Evolutionary conservation across 2,329 filamentous ascomycete species (phyloP).

Genomic region (Cladosporium colombiae): DNA sequence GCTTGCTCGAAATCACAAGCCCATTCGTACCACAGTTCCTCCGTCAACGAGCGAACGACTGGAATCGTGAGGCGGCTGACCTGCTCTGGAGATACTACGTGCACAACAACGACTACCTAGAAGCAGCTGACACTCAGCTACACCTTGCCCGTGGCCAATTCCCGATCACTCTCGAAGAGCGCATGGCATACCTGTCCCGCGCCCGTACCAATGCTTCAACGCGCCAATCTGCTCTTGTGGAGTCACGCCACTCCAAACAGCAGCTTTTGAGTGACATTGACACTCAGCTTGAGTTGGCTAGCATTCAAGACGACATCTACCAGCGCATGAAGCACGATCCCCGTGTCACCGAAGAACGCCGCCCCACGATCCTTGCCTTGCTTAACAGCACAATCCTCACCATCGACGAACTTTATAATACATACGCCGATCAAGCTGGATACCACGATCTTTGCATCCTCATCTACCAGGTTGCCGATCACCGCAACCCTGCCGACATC

Average conservation of each 20-base stretch:
- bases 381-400: conserved; percentile 78
- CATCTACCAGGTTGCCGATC: conserved; percentile 89
- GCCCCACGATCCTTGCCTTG: conserved; percentile 60
- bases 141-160: conserved; percentile 84
- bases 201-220: conserved; percentile 93
- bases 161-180: conserved; percentile 72
- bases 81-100: conserved; percentile 91
- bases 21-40: conserved; percentile 86
- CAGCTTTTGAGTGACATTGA: conserved; percentile 80
- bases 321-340: conserved; percentile 73
- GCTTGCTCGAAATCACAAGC: conserved; percentile 80
- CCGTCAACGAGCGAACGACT: conserved; percentile 67
- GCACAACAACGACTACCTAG: conserved; percentile 77
- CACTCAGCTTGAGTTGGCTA: conserved; percentile 86
- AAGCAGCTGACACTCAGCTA: conserved; percentile 84
- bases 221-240: conserved; percentile 70
- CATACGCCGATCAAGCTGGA: conserved; percentile 83
- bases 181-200: conserved; percentile 85
- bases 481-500: conserved; percentile 84
- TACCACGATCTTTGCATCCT: conserved; percentile 93
- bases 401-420: conserved; percentile 87
- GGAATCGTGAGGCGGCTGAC: conserved; percentile 76
- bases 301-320: conserved; percentile 90
- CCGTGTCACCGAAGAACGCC: conserved; percentile 65
- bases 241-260: conserved; percentile 65